These are phyloP conservation scores for Wickerhamomyces chambardii DNA, from an alignment of 805 yeast genomes.

Conservation along the genomic window DNA sequence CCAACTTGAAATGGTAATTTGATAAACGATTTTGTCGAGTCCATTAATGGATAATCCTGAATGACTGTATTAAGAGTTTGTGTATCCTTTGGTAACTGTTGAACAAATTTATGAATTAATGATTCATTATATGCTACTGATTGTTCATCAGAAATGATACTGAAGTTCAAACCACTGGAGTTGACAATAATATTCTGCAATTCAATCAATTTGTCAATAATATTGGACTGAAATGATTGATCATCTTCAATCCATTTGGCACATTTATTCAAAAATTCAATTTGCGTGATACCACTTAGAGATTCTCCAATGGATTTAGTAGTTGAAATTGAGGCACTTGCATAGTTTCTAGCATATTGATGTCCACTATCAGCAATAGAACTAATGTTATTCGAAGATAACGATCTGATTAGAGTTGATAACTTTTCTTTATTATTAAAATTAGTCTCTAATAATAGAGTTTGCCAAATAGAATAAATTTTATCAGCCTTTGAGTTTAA, in stretches of 20 bases:
- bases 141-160: constrained; percentile 49
- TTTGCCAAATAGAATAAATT: constrained; percentile 58
- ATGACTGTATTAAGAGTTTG: constrained; percentile 1
- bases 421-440: constrained; percentile 63
- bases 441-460: constrained; percentile 61
- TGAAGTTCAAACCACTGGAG: constrained; percentile 37
- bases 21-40: constrained; percentile 34
- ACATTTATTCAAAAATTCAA: constrained; percentile 57
- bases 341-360: constrained; percentile 61
- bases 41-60: constrained; percentile 10
- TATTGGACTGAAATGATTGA: constrained; percentile 38
- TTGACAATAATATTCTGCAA: constrained; percentile 36
- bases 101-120: constrained; percentile 20
- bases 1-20: constrained; percentile 84
- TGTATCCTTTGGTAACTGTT: constrained; percentile 13
- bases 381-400: constrained; percentile 72
- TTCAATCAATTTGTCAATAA: constrained; percentile 55
- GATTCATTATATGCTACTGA: constrained; percentile 18
- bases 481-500: constrained; percentile 53
- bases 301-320: constrained; percentile 53
- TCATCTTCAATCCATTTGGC: constrained; percentile 40
- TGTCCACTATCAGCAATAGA: constrained; percentile 85
- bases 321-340: constrained; percentile 55
- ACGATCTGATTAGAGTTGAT: constrained; percentile 58
- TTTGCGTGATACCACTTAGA: constrained; percentile 70